A percentile compares a stretch with the other conserved stretches of the same genome.
These are phyloP conservation scores for Cordyceps tenuipes DNA, from an alignment of 2,329 filamentous ascomycete genomes.

Conservation along the genomic window DNA sequence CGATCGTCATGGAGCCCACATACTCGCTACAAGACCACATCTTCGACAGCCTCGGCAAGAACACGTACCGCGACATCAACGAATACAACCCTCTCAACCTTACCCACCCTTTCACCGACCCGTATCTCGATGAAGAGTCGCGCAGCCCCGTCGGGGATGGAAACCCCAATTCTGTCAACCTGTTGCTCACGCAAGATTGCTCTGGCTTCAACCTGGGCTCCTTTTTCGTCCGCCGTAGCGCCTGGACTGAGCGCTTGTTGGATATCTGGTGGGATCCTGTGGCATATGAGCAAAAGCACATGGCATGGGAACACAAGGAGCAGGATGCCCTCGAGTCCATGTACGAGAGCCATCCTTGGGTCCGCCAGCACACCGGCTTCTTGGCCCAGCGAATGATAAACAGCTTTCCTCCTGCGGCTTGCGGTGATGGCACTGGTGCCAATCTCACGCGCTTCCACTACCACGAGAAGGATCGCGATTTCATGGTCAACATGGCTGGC, in stretches of 20 bases:
- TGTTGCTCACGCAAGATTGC: constrained; percentile 89
- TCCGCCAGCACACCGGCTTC: constrained; percentile 81
- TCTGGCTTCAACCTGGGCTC: constrained; percentile 93
- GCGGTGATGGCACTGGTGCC: constrained; percentile 56
- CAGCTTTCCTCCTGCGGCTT: constrained; percentile 86
- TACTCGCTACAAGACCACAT: constrained; percentile 86
- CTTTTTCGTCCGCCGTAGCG: constrained; percentile 79
- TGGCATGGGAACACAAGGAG: constrained; percentile 99
- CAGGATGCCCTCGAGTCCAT: constrained; percentile 92
- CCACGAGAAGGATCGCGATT: constrained; percentile 74
- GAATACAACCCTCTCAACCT: constrained; percentile 93
- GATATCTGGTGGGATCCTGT: constrained; percentile 99
- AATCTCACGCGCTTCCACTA: constrained; percentile 79
- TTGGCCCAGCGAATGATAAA: constrained; percentile 88
- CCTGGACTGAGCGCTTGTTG: constrained; percentile 84
- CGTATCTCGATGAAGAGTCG: constrained; percentile 68
- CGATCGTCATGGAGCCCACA: constrained; percentile 92
- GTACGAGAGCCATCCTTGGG: constrained; percentile 86
- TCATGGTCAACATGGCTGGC: constrained; percentile 96
- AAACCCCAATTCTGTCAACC: constrained; percentile 68
- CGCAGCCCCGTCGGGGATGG: constrained; percentile 70
- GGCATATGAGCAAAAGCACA: constrained; percentile 94
- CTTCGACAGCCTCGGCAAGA: constrained; percentile 67
- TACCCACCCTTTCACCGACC: constrained; percentile 65
- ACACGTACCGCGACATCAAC: constrained; percentile 93